These are phyloP conservation scores for Debaryomycetaceae sp. DNA, from an alignment of 1,139 yeast genomes.

Conservation along the genomic window DNA sequence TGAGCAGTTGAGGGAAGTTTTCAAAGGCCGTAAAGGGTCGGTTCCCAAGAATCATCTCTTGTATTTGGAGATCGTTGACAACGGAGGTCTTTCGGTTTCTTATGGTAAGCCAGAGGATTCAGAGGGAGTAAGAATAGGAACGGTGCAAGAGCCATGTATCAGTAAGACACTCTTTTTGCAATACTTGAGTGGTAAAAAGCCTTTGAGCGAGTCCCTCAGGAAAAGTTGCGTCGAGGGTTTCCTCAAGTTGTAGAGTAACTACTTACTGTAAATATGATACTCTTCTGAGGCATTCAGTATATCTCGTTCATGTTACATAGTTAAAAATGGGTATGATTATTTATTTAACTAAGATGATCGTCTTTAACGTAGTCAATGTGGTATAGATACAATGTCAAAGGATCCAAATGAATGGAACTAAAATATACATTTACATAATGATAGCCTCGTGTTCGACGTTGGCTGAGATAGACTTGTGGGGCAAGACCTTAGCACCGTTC, in stretches of 20 bases:
- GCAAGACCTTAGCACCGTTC: conserved; percentile 98
- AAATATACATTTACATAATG: conserved; percentile 64
- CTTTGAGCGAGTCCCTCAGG: conserved; percentile 48
- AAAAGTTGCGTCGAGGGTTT: conserved; percentile 32
- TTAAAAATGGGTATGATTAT: too few species aligned
- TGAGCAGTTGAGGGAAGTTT: conserved; percentile 51
- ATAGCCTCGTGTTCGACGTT: conserved; percentile 97
- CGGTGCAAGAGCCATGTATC: conserved; percentile 46
- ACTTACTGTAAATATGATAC: neutral
- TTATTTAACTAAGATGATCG: neutral
- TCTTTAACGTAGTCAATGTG: neutral
- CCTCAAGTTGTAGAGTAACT: conserved; percentile 7
- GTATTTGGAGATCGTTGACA: conserved; percentile 42
- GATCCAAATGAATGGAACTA: neutral
- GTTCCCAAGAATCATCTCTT: conserved; percentile 64
- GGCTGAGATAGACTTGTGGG: conserved; percentile 94
- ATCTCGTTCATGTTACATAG: too few species aligned
- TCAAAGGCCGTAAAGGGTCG: conserved; percentile 50
- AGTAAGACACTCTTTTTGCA: conserved; percentile 54
- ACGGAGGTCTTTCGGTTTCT: conserved; percentile 45
- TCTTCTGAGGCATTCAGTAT: too few species aligned
- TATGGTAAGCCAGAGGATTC: conserved; percentile 34
- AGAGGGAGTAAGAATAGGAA: conserved; percentile 39
- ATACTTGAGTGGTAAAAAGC: conserved; percentile 58
- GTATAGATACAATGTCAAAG: neutral